Base-by-base conservation (phyloP, 345 rosid species). In the Cardiospermum halicacabum region DNA sequence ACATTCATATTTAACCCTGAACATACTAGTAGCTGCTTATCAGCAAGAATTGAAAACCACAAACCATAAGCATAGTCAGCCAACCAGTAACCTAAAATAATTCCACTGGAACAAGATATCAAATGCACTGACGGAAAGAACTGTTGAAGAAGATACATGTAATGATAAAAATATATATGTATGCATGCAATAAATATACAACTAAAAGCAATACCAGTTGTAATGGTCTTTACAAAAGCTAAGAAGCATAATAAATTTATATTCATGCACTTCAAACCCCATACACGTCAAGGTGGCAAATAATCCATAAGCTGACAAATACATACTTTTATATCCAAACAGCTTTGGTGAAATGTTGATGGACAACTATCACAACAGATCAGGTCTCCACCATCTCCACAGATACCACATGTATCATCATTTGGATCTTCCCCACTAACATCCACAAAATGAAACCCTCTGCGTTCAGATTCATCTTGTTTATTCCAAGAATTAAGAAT, bases 361-460 rank as follows among this genome's bases (percentile, higher is more conserved):
- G 98, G 97, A 79, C 98, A 93, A 71, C 94, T 74, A 55, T 93
- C 98, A 54, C 97, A 93, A 70, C 98, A 93, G 67, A 84, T 77
- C 73, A 93, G 83, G 64, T 84, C 81, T 70, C 98, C 98, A 49
- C 98, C 98, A 82, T 93, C 98, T 59, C 97, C 98, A 75, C 98
- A 93, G 50, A 88, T 78, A 55, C 87, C 97, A 82, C 98, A 93
- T 16, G 98, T 88, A 78, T 93, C 98, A 67, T 93, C 98, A 65
- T 84, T 93, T 56, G 89, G 96, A 74, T 93, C 98, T 49, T 83
- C 89, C 42, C 80, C 82, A 71, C 58, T 72, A 72, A 80, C 75
- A 62, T 90, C 89, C 60, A 93, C 83, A 58, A 72, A 75, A 77
- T 88, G 86, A 71, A 81, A 85, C 57, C 88, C 87, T 64, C 81